Evolutionary conservation across 2,329 filamentous ascomycete species (phyloP), one percentile per base, ranked within the genome.

Genomic region (Thelonectria rubi): DNA sequence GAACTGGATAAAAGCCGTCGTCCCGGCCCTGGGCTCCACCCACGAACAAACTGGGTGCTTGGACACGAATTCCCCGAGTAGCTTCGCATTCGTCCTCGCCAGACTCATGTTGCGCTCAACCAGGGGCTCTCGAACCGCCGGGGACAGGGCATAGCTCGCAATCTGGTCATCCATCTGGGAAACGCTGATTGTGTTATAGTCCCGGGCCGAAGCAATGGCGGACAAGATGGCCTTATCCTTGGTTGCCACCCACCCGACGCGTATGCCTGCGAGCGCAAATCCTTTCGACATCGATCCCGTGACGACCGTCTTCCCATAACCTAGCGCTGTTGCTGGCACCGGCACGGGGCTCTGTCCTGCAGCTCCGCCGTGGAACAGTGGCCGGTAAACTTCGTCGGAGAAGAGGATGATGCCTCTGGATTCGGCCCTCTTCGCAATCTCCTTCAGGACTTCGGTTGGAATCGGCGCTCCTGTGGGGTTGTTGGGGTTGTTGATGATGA

Each of bases 151-250:
- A 71, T 89, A 94, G 26, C 86, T 84, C 2, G 92, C 93, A 11
- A 97, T 82, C 51, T 86, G 84, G 73, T 97, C 92, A 74, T 96
- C 92, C 7, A 97, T 79, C 71, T 90, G 87, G n/a, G 91, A 91
- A 0, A 96, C 92, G 40, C 90, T 91, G 70, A 96, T 96, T 24
- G 91, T 93, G 3, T 92, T 96, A 79, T 95, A 96, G 75, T 95
- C 90, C 42, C 92, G 83, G 1, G 88, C 88, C 14, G 80, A 77
- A 11, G 89, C 87, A 64, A 91, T 82, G 14, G 82, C 80, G 52
- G 88, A 84, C 55, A 94, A 83, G 58, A 96, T 82, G 0, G 79
- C 77, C 5, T 74, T 72, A 74, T 87, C 86, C 24, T 86, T 86
- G 14, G 88, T 90, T 3, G 91, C 91, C 60, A 94, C 83, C 93